phyloP scores from a whole-genome alignment of 495 filamentous ascomycete species.

The Penicillium atrosanguineum region DNA sequence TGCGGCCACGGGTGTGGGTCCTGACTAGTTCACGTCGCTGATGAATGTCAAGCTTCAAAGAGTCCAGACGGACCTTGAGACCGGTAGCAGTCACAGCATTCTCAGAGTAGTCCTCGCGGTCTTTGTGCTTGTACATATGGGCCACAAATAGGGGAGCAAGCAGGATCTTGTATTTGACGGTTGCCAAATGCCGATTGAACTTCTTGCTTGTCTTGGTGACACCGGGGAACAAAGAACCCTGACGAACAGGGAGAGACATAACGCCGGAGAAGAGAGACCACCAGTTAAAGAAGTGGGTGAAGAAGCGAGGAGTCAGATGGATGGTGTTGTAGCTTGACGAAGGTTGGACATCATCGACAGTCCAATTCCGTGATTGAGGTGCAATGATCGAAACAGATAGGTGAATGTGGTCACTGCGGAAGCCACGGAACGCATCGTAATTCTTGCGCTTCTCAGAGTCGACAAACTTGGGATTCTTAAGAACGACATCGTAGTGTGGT shows the following conservation, averaged over 20 bases:
- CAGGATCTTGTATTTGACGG: constrained; percentile 94
- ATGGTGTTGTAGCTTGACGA: constrained; percentile 92
- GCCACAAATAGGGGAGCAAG: constrained; percentile 91
- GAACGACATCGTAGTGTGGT: constrained; percentile 86
- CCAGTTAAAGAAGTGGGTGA: constrained; percentile 98
- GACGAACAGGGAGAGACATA: constrained; percentile 91
- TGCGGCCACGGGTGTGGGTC: constrained; percentile 68
- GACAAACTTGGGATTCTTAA: constrained; percentile 74
- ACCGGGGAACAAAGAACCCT: constrained; percentile 86
- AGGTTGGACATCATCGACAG: constrained; percentile 63
- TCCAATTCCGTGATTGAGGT: constrained; percentile 73
- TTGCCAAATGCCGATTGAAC: constrained; percentile 92
- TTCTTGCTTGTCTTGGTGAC: constrained; percentile 96
- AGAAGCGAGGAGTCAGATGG: constrained; percentile 90
- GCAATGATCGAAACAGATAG: constrained; percentile 86
- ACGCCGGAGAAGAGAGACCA: constrained; percentile 94
- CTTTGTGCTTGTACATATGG: constrained; percentile 98
- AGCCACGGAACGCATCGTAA: constrained; percentile 92
- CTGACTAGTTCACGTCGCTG: constrained; percentile 90
- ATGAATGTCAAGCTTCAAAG: constrained; percentile 93
- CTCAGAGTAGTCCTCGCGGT: constrained; percentile 79
- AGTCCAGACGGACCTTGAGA: constrained; percentile 88
- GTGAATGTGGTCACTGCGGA: constrained; percentile 94
- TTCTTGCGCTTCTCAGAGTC: constrained; percentile 48
- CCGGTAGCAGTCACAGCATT: constrained; percentile 86